Conservation (phyloP, 2,329 filamentous ascomycete species). For the Penicillium sp. region DNA sequence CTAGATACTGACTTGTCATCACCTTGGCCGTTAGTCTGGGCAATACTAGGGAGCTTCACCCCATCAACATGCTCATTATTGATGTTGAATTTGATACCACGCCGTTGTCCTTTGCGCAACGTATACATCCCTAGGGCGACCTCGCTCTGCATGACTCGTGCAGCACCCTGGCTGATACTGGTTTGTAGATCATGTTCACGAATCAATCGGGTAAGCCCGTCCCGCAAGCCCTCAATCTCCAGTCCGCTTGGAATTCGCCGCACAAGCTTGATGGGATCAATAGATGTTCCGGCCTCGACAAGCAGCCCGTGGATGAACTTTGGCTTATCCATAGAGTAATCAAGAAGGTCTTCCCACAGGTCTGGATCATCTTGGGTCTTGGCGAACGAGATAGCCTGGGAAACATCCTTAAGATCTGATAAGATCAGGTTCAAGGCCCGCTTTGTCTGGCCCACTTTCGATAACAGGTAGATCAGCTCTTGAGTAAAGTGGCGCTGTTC, state of each 20-base stretch:
- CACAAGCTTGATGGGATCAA: constrained; percentile 89
- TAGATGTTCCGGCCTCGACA: constrained; percentile 90
- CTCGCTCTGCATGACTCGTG: constrained; percentile 82
- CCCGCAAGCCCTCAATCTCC: constrained; percentile 85
- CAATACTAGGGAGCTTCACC: constrained; percentile 19
- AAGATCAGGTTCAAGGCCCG: constrained; percentile 91
- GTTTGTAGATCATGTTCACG: constrained; percentile 95
- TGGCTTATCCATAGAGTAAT: constrained; percentile 97
- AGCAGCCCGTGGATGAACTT: constrained; percentile 89
- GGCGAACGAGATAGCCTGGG: constrained; percentile 89
- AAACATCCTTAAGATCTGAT: constrained; percentile 86
- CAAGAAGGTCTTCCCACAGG: constrained; percentile 90
- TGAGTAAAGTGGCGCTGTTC: constrained; percentile 80
- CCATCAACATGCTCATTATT: constrained; percentile 21
- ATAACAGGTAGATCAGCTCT: constrained; percentile 93
- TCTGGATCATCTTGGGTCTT: constrained; percentile 91
- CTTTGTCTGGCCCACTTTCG: constrained; percentile 93
- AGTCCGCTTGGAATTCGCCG: constrained; percentile 88
- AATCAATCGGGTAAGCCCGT: constrained; percentile 87
- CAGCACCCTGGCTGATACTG: constrained; percentile 88
- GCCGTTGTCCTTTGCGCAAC: constrained; percentile 76
- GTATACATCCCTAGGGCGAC: constrained; percentile 82
- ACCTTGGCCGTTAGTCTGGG: constrained; percentile 18
- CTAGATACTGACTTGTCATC: constrained; percentile 16
- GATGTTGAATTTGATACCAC: constrained; percentile 88